These are phyloP conservation scores for Golubevia pallescens DNA, from an alignment of 1,284 basidiomycete genomes.

Conservation along the genomic window DNA sequence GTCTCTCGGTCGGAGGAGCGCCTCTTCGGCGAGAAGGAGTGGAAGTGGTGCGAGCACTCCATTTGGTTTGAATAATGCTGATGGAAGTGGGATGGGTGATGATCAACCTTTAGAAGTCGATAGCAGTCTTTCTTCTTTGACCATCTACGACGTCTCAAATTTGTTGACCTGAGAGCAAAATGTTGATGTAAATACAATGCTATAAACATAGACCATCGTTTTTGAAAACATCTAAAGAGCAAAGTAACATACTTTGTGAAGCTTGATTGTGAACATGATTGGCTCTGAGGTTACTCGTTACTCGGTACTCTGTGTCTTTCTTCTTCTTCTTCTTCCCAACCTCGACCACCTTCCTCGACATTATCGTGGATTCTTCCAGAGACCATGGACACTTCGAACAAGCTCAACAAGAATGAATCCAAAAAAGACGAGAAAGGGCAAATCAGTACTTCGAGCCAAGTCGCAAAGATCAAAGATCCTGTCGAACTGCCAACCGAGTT, in stretches of 20 bases:
- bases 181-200: no score
- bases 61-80: neutral
- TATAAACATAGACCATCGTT: no score
- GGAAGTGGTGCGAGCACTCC: neutral
- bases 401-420: neutral
- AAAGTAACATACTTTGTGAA: no score
- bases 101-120: no score
- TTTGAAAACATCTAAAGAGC: no score
- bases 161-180: no score
- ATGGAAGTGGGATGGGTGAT: no score
- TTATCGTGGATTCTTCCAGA: neutral
- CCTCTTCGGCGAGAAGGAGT: neutral
- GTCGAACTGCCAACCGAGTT: no score
- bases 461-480: no score
- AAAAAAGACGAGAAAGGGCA: conserved; percentile 1
- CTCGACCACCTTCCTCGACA: neutral
- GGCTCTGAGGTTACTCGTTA: neutral
- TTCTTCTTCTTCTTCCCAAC: neutral
- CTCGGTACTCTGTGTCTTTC: neutral
- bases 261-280: neutral
- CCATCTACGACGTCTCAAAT: no score
- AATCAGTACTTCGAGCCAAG: neutral
- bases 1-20: neutral
- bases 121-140: no score
- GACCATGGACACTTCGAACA: neutral